These are phyloP conservation scores for Panaeolus cyanescens DNA, from an alignment of 768 basidiomycete genomes.

Conservation along the genomic window DNA sequence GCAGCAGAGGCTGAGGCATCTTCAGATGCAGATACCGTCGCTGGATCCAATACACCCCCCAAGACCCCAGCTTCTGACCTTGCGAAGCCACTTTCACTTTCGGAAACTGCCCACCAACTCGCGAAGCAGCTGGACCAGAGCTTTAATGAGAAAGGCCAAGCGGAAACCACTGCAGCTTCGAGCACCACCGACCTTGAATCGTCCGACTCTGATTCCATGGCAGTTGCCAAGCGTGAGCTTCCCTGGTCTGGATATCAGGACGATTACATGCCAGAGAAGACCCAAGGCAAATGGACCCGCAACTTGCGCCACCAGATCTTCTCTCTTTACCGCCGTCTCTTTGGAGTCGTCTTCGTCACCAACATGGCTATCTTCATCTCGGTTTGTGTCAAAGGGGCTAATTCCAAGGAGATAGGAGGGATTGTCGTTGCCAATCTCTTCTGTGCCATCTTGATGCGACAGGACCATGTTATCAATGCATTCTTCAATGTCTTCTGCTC, in stretches of 20 bases:
- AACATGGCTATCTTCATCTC: constrained; percentile 56
- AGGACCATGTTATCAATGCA: constrained; percentile 60
- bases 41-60: background rate
- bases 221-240: background rate
- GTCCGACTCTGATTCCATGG: background rate
- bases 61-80: background rate
- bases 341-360: constrained; percentile 54
- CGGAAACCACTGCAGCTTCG: background rate
- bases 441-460: constrained; percentile 48
- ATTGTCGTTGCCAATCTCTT: constrained; percentile 51
- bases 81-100: background rate
- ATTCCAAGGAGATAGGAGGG: constrained; percentile 36
- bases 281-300: constrained; percentile 42
- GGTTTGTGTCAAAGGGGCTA: constrained; percentile 33
- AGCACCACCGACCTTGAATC: background rate
- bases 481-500: constrained; percentile 55
- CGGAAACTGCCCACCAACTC: background rate
- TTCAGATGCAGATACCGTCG: background rate
- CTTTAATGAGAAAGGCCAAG: background rate
- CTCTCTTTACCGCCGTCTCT: constrained; percentile 59
- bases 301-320: constrained; percentile 58
- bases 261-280: constrained; percentile 45
- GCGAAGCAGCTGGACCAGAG: background rate
- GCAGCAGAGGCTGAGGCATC: background rate
- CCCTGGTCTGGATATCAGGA: constrained; percentile 1